phyloP scores from a whole-genome alignment of 1,284 basidiomycete genomes.

The Microbotryomycetes sp. region DNA sequence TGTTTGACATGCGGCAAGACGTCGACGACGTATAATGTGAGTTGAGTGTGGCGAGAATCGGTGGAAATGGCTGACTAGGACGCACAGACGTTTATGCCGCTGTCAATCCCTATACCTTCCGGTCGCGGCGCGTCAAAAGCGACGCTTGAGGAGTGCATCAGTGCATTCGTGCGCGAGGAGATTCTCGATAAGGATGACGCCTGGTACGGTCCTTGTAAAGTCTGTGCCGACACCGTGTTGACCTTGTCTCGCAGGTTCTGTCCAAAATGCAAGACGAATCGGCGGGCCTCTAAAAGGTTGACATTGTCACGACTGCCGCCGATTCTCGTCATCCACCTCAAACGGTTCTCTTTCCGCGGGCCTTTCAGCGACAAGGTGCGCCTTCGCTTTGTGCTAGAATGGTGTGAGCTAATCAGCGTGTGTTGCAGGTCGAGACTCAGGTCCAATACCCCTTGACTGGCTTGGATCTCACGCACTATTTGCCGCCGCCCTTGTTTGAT shows the following conservation, averaged over 20 bases:
- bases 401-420: not conserved
- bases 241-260: slow-evolving; percentile 60
- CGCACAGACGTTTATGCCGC: slow-evolving; percentile 71
- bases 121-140: slow-evolving; percentile 57
- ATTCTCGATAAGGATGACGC: slow-evolving; percentile 88
- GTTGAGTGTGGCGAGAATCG: not conserved
- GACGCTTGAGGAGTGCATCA: slow-evolving; percentile 71
- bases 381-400: not conserved
- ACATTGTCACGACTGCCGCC: slow-evolving; percentile 84
- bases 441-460: slow-evolving; percentile 64
- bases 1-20: slow-evolving; percentile 92
- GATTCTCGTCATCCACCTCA: slow-evolving; percentile 89
- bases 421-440: slow-evolving; percentile 39
- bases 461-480: slow-evolving; percentile 83
- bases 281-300: slow-evolving; percentile 76
- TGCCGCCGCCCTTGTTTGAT: slow-evolving; percentile 54
- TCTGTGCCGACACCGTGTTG: slow-evolving; percentile 33
- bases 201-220: slow-evolving; percentile 61
- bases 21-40: slow-evolving; percentile 85
- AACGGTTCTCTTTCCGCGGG: slow-evolving; percentile 87
- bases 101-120: slow-evolving; percentile 80
- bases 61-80: slow-evolving; percentile 35
- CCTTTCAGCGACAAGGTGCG: slow-evolving; percentile 78
- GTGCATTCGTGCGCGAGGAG: slow-evolving; percentile 85
- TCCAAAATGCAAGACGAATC: slow-evolving; percentile 78